Evolutionary conservation across 2,329 filamentous ascomycete species (phyloP).

Genomic region (Penicillium sp.): DNA sequence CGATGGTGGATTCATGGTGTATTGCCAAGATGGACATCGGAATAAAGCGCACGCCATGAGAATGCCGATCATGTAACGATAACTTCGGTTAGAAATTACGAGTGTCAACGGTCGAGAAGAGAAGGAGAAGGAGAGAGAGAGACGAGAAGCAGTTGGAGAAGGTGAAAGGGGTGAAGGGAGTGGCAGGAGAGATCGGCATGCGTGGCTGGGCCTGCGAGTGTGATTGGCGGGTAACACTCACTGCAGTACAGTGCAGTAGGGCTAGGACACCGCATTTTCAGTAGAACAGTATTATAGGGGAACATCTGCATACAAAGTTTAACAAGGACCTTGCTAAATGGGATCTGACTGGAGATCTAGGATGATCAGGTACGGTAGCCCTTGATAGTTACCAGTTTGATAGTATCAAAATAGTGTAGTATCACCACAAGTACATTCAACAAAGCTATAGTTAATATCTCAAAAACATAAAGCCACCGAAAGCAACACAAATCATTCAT

Average conservation of each 20-base stretch:
- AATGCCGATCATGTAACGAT: slow-evolving; percentile 9
- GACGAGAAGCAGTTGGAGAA: not conserved
- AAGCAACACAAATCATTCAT: too few relatives aligned
- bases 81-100: slow-evolving; percentile 5
- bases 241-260: too few relatives aligned
- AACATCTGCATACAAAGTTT: too few relatives aligned
- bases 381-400: too few relatives aligned
- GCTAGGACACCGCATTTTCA: too few relatives aligned
- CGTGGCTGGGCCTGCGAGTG: not conserved
- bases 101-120: not conserved
- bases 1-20: not conserved
- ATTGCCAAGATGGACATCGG: slow-evolving; percentile 6
- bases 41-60: not conserved
- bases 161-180: not conserved
- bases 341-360: too few relatives aligned
- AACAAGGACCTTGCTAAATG: too few relatives aligned
- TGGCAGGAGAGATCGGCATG: not conserved
- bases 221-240: slow-evolving; percentile 3
- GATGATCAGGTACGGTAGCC: too few relatives aligned
- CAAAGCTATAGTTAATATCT: too few relatives aligned
- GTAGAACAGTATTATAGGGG: not conserved
- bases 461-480: too few relatives aligned
- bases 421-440: too few relatives aligned
- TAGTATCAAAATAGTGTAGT: too few relatives aligned
- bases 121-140: not conserved